Evolutionary conservation across 106 monocot species (phyloP).

Genomic region (Amphibolis antarctica): DNA sequence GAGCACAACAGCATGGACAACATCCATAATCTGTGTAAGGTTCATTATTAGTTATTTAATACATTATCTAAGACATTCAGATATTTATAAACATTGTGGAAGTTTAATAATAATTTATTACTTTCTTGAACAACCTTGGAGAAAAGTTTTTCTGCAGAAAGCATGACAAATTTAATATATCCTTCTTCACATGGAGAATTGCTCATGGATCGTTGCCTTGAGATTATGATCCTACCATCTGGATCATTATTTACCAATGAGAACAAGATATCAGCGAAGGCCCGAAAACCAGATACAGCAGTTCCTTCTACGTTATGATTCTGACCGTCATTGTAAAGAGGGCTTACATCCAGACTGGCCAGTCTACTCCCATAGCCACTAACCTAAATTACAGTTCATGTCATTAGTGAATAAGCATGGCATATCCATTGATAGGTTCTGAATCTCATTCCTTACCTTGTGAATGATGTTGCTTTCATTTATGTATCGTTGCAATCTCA

Average conservation of each 20-base stretch:
- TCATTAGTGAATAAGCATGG: neutral
- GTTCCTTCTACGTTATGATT: conserved; percentile 33
- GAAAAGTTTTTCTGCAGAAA: conserved; percentile 79
- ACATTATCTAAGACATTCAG: neutral
- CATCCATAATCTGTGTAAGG: conserved; percentile 46
- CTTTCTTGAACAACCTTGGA: conserved; percentile 42
- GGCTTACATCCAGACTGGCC: conserved; percentile 10
- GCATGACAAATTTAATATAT: conserved; percentile 89
- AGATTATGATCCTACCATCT: conserved; percentile 78
- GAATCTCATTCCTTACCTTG: conserved; percentile 44
- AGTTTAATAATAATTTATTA: neutral
- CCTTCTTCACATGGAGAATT: conserved; percentile 35
- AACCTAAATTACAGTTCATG: conserved; percentile 31
- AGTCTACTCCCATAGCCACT: conserved; percentile 68
- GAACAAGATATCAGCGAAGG: conserved; percentile 55
- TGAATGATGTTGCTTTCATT: conserved; percentile 81
- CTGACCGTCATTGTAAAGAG: conserved; percentile 11
- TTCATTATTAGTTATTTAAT: neutral
- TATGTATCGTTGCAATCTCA: conserved; percentile 65
- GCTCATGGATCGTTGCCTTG: conserved; percentile 24
- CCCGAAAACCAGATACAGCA: conserved; percentile 61
- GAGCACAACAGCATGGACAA: conserved; percentile 65
- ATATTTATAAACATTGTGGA: too few species aligned
- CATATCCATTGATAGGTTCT: neutral
- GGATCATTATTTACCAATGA: conserved; percentile 61